phyloP scores from a whole-genome alignment of 1,284 basidiomycete species.

The Trametes hirsuta region DNA sequence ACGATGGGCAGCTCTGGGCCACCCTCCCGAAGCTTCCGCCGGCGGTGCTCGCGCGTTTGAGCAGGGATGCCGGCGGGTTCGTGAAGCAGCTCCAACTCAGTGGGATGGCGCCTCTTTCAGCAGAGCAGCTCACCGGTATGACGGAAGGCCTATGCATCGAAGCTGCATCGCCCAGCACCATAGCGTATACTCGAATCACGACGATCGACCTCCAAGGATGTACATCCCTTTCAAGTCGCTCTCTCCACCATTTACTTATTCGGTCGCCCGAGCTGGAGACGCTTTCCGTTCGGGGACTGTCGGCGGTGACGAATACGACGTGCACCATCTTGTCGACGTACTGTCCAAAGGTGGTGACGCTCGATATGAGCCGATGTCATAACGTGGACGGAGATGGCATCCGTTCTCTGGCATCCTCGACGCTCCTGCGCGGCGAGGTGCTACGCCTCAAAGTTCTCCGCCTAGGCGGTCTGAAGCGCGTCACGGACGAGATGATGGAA shows the following conservation, averaged over 20 bases:
- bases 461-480: conserved; percentile 64
- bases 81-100: conserved; percentile 65
- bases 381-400: conserved; percentile 72
- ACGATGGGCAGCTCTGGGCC: conserved; percentile 89
- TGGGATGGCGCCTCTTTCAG: conserved; percentile 62
- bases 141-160: conserved; percentile 55
- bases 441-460: conserved; percentile 62
- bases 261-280: conserved; percentile 63
- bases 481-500: conserved; percentile 62
- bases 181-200: conserved; percentile 65
- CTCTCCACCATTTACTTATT: conserved; percentile 74
- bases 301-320: conserved; percentile 72
- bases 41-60: conserved; percentile 52
- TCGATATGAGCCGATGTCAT: conserved; percentile 78
- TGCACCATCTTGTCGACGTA: conserved; percentile 65
- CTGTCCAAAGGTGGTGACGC: conserved; percentile 55
- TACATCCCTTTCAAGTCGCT: conserved; percentile 59
- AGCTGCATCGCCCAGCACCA: conserved; percentile 35
- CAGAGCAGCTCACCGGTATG: conserved; percentile 53
- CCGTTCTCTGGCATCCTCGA: conserved; percentile 43
- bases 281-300: conserved; percentile 71
- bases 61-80: conserved; percentile 65
- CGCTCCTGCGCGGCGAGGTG: conserved; percentile 47
- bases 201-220: conserved; percentile 79
- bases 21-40: conserved; percentile 58